These are phyloP conservation scores for Aspergillus caelatus DNA, from an alignment of 2,329 filamentous ascomycete species.

Conservation along the genomic window DNA sequence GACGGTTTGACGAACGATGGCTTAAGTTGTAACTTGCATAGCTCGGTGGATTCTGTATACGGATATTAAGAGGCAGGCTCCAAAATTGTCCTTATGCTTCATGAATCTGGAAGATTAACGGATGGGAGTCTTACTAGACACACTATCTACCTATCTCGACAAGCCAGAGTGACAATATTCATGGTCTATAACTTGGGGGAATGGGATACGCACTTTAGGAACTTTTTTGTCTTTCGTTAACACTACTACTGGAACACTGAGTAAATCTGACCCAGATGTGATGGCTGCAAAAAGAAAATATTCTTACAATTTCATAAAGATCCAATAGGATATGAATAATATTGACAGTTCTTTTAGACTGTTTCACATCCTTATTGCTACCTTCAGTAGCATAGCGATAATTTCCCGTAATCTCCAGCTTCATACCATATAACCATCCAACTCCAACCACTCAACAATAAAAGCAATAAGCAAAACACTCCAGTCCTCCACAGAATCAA, in stretches of 20 bases:
- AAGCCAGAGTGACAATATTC: background rate
- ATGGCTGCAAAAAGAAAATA: background rate
- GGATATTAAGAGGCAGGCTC: background rate
- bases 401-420: background rate
- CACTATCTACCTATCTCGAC: background rate
- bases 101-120: background rate
- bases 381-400: no score
- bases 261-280: background rate
- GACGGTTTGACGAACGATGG: background rate
- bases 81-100: background rate
- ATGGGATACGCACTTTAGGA: background rate
- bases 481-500: conserved; percentile 82
- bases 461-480: conserved; percentile 80
- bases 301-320: background rate
- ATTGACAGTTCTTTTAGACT: background rate
- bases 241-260: background rate
- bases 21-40: background rate
- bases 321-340: background rate
- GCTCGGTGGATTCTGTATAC: background rate
- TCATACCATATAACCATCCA: conserved; percentile 58
- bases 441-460: conserved; percentile 85
- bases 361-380: background rate
- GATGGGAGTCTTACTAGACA: background rate
- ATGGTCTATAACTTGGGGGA: background rate
- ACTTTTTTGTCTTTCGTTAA: background rate